These are phyloP conservation scores for Leonotis leonurus DNA, from an alignment of 257 asterid species.

Conservation along the genomic window DNA sequence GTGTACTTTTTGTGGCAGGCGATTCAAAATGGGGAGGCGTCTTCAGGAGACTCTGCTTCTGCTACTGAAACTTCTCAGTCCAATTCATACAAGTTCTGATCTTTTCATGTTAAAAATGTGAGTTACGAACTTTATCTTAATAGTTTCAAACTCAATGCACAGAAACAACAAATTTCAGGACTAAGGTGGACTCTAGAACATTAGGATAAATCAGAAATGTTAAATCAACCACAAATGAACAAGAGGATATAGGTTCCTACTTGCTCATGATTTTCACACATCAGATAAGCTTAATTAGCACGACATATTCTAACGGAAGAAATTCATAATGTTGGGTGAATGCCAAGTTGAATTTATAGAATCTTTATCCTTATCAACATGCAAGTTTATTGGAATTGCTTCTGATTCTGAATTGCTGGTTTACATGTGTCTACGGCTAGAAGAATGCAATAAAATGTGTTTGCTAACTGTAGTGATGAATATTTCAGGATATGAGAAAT, in stretches of 20 bases:
- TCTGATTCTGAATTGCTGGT: too few relatives aligned
- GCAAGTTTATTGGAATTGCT: not conserved
- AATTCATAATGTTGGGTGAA: not conserved
- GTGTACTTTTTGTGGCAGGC: conserved; percentile 32
- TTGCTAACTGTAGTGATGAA: not conserved
- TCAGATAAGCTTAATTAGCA: not conserved
- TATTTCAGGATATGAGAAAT: conserved; percentile 50
- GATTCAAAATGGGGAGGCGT: conserved; percentile 38
- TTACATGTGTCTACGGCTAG: not conserved
- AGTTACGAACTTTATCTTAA: conserved; percentile 21
- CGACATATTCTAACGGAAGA: too few relatives aligned
- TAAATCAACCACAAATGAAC: too few relatives aligned
- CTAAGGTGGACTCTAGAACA: not conserved
- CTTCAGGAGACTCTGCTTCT: conserved; percentile 31
- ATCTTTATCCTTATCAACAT: not conserved
- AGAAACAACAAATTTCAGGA: not conserved
- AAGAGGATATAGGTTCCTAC: not conserved
- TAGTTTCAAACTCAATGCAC: not conserved
- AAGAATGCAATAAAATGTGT: not conserved
- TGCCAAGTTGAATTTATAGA: not conserved
- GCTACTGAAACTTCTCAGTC: conserved; percentile 34
- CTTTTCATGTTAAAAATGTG: conserved; percentile 45
- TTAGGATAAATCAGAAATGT: too few relatives aligned
- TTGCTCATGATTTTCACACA: not conserved
- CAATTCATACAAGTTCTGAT: conserved; percentile 30